Conservation (phyloP, 1,284 basidiomycete genomes). For the Trichosporon sp. region DNA sequence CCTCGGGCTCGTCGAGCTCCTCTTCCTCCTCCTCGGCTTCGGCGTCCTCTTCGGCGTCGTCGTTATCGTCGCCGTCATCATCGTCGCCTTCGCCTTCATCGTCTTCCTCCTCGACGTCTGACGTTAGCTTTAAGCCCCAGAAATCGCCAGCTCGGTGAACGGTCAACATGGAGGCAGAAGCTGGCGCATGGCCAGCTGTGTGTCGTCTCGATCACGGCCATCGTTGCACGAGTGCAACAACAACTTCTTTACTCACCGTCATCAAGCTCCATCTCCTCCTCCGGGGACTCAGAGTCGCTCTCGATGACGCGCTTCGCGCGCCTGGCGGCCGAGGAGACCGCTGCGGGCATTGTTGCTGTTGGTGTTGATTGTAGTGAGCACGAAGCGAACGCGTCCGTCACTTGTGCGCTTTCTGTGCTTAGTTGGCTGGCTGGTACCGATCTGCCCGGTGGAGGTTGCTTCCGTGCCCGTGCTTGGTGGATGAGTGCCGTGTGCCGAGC, state of each 20-base stretch:
- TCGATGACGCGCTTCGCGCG: constrained; percentile 38
- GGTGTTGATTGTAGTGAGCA: background rate
- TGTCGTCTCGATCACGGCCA: no score
- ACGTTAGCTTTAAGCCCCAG: background rate
- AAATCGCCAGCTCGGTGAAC: no score
- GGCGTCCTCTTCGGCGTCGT: constrained; percentile 24
- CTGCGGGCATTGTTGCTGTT: constrained; percentile 24
- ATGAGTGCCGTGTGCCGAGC: background rate
- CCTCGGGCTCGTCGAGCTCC: constrained; percentile 22
- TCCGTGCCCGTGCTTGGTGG: background rate
- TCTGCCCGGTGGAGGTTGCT: background rate
- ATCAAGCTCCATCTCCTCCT: constrained; percentile 32
- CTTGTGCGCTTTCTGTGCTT: background rate
- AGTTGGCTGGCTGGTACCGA: background rate
- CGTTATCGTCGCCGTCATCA: constrained; percentile 27
- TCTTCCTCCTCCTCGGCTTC: constrained; percentile 10
- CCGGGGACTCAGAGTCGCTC: constrained; percentile 29
- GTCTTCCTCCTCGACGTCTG: constrained; percentile 21
- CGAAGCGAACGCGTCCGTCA: background rate
- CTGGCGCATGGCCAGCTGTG: no score
- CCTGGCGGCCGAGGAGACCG: constrained; percentile 33
- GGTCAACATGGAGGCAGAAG: no score
- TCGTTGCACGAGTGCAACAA: no score
- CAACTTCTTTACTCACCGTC: constrained; percentile 22
- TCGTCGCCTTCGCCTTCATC: constrained; percentile 28